Percentiles rank a stretch among this genome's conserved stretches.
These are phyloP conservation scores for Ophiostoma himal-ulmi DNA, from an alignment of 2,329 filamentous ascomycete species.

Conservation along the genomic window DNA sequence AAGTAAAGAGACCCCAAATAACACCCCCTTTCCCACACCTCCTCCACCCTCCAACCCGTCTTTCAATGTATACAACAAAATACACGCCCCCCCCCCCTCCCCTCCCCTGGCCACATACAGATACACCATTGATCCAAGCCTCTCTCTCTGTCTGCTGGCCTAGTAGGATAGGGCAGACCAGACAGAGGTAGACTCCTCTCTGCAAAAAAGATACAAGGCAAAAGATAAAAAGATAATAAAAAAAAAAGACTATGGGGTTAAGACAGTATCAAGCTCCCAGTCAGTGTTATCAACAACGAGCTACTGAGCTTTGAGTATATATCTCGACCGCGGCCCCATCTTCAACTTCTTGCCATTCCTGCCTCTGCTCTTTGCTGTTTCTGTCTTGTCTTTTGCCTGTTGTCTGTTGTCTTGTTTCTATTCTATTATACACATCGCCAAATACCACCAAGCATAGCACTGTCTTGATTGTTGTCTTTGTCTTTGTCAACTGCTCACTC, in stretches of 20 bases:
- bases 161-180: constrained; percentile 13
- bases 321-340: constrained; percentile 24
- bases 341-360: not conserved
- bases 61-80: not conserved
- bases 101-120: constrained; percentile 2
- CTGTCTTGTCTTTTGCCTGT: constrained; percentile 1
- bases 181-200: not conserved
- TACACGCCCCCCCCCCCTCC: constrained; percentile 8
- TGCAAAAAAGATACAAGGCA: not conserved
- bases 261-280: constrained; percentile 16
- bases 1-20: not conserved
- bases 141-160: constrained; percentile 2
- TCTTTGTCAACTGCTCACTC: not conserved
- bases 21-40: constrained; percentile 10
- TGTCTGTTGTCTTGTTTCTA: not conserved
- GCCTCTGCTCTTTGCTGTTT: constrained; percentile 9
- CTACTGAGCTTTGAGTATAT: constrained; percentile 21
- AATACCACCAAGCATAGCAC: not conserved
- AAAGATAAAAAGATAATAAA: not conserved
- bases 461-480: not conserved
- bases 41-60: constrained; percentile 7
- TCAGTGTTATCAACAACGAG: not conserved
- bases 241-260: not conserved
- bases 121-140: constrained; percentile 10
- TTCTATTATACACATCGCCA: not conserved